phyloP scores from a whole-genome alignment of 208 protist genomes.

The Crithidia fasciculata region DNA sequence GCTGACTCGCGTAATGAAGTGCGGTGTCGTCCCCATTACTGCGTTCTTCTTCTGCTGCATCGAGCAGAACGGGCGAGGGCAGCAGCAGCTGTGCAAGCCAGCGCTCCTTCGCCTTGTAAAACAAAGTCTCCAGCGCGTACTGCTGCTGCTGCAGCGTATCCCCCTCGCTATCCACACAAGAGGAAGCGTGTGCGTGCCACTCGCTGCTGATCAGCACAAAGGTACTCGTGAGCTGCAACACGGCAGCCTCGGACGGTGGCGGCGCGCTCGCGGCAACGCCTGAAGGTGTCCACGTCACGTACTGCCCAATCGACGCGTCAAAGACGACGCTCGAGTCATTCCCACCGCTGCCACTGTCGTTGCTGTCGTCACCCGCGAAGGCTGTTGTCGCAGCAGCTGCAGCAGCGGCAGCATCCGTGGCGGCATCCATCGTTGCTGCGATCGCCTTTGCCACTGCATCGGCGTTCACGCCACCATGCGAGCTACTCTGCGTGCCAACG shows the following conservation, averaged over 20 bases:
- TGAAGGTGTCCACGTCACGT: neutral
- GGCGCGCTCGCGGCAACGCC: too few relatives aligned
- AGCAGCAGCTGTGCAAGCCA: slow-evolving; percentile 30
- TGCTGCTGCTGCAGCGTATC: neutral
- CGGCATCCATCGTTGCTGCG: neutral
- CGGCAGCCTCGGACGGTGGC: neutral
- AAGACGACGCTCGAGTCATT: neutral
- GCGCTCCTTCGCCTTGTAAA: slow-evolving; percentile 18
- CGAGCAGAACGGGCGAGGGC: neutral
- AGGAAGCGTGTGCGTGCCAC: neutral
- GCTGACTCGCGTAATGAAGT: neutral
- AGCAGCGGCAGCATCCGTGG: neutral
- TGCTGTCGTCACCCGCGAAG: neutral
- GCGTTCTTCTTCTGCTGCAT: neutral
- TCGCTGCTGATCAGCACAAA: slow-evolving; percentile 20
- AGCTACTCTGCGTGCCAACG: too few relatives aligned
- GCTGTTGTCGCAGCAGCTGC: neutral
- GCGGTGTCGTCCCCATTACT: neutral
- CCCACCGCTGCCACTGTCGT: neutral
- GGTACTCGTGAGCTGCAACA: slow-evolving; percentile 32
- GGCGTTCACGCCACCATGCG: too few relatives aligned
- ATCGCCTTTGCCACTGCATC: too few relatives aligned
- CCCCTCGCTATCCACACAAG: neutral
- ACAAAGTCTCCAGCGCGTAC: slow-evolving; percentile 1
- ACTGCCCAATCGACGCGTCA: slow-evolving; percentile 4